Evolutionary conservation across 768 basidiomycete genomes (phyloP).

Genomic region (Collybia sp.): DNA sequence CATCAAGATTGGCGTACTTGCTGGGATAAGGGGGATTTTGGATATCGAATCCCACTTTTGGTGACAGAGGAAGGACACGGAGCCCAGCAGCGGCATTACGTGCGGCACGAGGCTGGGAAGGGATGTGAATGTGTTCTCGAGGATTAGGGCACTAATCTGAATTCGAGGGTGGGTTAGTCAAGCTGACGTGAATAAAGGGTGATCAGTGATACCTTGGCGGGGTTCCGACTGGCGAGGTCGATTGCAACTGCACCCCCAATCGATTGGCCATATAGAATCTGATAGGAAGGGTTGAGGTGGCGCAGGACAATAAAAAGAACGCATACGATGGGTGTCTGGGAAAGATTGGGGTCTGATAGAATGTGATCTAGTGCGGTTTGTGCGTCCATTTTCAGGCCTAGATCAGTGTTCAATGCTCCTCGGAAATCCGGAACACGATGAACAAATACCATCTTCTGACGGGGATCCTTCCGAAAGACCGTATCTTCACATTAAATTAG

Average conservation of each 20-base stretch:
- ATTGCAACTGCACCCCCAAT: conserved; percentile 94
- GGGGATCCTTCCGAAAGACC: conserved; percentile 85
- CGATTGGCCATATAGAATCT: conserved; percentile 81
- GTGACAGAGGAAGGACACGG: conserved; percentile 76
- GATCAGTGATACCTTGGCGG: conserved; percentile 45
- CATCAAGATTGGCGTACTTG: conserved; percentile 72
- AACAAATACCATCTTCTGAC: conserved; percentile 66
- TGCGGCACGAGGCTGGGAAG: conserved; percentile 79
- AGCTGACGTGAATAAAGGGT: not conserved
- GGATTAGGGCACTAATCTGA: conserved; percentile 72
- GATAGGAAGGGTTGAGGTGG: not conserved
- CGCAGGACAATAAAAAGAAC: not conserved
- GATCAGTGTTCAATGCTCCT: not conserved
- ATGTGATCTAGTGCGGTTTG: conserved; percentile 81
- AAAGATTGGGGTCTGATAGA: conserved; percentile 54
- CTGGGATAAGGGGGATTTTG: conserved; percentile 48
- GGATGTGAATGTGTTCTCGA: conserved; percentile 93
- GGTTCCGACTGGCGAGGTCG: conserved; percentile 78
- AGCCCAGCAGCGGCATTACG: conserved; percentile 68
- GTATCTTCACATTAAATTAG: conserved; percentile 48
- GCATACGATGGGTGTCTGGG: conserved; percentile 63
- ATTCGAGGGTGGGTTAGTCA: not conserved
- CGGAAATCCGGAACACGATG: not conserved
- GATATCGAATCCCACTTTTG: conserved; percentile 84
- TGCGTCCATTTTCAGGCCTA: conserved; percentile 80